Evolutionary conservation across 176 grass and related monocot species (phyloP).

Genomic region (Elymus sibiricus): DNA sequence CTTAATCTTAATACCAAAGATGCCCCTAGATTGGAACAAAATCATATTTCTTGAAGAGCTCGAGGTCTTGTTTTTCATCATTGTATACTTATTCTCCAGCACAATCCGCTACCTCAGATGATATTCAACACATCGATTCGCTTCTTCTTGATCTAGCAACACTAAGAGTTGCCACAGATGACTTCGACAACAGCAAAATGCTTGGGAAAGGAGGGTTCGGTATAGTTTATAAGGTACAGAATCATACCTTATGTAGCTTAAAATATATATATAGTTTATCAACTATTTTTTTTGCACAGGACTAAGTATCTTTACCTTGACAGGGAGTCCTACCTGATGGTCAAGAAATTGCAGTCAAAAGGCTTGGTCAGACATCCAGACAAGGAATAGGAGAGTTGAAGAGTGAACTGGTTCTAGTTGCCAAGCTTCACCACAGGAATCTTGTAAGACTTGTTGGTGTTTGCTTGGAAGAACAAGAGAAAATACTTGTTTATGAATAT

Average conservation of each 20-base stretch:
- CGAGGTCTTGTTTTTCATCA: neutral
- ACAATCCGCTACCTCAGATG: slow-evolving; percentile 23
- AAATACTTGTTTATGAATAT: slow-evolving; percentile 40
- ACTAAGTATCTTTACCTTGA: neutral
- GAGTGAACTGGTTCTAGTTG: slow-evolving; percentile 38
- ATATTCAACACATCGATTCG: slow-evolving; percentile 32
- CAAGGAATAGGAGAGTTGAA: slow-evolving; percentile 39
- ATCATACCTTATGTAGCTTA: neutral
- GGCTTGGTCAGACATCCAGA: slow-evolving; percentile 5
- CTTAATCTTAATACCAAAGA: neutral
- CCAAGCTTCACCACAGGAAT: slow-evolving; percentile 45
- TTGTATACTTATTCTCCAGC: neutral
- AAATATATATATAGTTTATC: neutral
- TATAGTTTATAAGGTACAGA: slow-evolving; percentile 54
- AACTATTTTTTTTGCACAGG: neutral
- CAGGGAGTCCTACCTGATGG: slow-evolving; percentile 32
- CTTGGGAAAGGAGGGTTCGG: slow-evolving; percentile 65
- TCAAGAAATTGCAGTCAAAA: slow-evolving; percentile 38
- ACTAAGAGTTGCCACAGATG: slow-evolving; percentile 37
- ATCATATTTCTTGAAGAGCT: neutral
- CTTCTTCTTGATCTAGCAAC: slow-evolving; percentile 46
- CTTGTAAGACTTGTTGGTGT: slow-evolving; percentile 38
- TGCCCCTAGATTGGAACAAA: neutral
- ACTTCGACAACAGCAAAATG: slow-evolving; percentile 48
- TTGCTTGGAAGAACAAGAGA: slow-evolving; percentile 39